A percentile compares a stretch with the other conserved stretches of the same genome.
These are phyloP conservation scores for Candida gorgasii DNA, from an alignment of 805 yeast genomes.

Conservation along the genomic window DNA sequence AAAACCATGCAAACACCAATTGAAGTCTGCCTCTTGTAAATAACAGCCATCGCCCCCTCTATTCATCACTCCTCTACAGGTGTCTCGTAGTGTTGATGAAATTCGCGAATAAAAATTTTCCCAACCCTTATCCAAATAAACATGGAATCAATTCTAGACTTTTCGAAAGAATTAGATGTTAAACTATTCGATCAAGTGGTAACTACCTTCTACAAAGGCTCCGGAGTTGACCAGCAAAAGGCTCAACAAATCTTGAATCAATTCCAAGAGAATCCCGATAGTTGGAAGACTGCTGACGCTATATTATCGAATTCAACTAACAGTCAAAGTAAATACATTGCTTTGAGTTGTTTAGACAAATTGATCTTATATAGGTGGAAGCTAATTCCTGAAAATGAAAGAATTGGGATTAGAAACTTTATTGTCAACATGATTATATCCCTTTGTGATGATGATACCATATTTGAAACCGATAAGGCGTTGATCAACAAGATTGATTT, in stretches of 20 bases:
- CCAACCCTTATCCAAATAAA: slow-evolving; percentile 3
- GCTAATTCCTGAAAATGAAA: slow-evolving; percentile 81
- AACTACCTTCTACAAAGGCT: slow-evolving; percentile 76
- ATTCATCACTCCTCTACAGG: too few species aligned
- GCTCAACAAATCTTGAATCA: slow-evolving; percentile 73
- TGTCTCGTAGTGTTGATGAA: too few species aligned
- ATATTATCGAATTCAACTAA: slow-evolving; percentile 76
- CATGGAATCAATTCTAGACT: slow-evolving; percentile 90
- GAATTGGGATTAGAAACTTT: slow-evolving; percentile 91
- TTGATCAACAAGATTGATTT: slow-evolving; percentile 90
- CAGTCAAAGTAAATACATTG: slow-evolving; percentile 90
- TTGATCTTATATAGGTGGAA: slow-evolving; percentile 94
- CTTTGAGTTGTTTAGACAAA: slow-evolving; percentile 84
- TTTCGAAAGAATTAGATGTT: slow-evolving; percentile 80
- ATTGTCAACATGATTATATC: slow-evolving; percentile 91
- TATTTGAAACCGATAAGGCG: slow-evolving; percentile 72
- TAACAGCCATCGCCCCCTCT: too few species aligned
- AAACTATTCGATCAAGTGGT: slow-evolving; percentile 79
- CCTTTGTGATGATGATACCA: slow-evolving; percentile 79
- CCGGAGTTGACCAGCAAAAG: slow-evolving; percentile 64
- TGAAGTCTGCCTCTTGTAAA: too few species aligned
- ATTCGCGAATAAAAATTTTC: slow-evolving; percentile 11
- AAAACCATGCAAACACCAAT: too few species aligned
- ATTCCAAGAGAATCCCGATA: slow-evolving; percentile 92
- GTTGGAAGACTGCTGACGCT: slow-evolving; percentile 93